Evolutionary conservation across 2,329 filamentous ascomycete species (phyloP), one percentile per base, ranked within the genome.

Genomic region (Incumbomyces delicatus): DNA sequence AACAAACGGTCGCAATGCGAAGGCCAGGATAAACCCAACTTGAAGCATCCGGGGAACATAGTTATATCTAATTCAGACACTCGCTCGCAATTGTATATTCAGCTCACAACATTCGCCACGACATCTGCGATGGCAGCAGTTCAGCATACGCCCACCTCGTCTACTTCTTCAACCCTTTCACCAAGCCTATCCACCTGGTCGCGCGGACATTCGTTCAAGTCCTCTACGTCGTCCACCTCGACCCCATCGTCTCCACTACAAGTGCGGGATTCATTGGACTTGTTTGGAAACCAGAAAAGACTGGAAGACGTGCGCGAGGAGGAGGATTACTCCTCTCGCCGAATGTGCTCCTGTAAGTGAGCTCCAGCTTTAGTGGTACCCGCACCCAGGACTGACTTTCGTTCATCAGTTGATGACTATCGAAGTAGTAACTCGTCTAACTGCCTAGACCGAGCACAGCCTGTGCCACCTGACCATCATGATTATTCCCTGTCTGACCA

Each of bases 261-360:
- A 42, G 72, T 70, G 49, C 66, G 67, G 33, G 68, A 65, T 46
- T 67, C 65, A 27, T 66, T 68, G 51, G 77, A 80, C 53, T 62
- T 64, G 44, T 61, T 64, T 22, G 57, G 57, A 10, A 69, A 77
- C 0, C 72, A 74, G 57, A 86, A 86, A 66, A 75, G 78, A 50
- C 72, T 95, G 51, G 84, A 87, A 13, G 85, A 92, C 58, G 84
- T 95, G 16, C 78, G 88, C 59, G 89, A 95, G 63, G 88, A 94
- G 59, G 42, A 45, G n/a, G 42, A 81, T 84, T 2, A 67, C 80
- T 35, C 84, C 89, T 62, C 76, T 75, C 45, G 84, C 74, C 49
- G 49, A 64, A 70, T 39, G 61, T 73, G 40, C 63, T 74, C 22
- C 71, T 75, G 49, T 68, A 74, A 36, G 66, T 65, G 42, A 59